Evolutionary conservation across 768 basidiomycete genomes (phyloP), one percentile per base, ranked within the genome.

Genomic region (Tricholoma matsutake): DNA sequence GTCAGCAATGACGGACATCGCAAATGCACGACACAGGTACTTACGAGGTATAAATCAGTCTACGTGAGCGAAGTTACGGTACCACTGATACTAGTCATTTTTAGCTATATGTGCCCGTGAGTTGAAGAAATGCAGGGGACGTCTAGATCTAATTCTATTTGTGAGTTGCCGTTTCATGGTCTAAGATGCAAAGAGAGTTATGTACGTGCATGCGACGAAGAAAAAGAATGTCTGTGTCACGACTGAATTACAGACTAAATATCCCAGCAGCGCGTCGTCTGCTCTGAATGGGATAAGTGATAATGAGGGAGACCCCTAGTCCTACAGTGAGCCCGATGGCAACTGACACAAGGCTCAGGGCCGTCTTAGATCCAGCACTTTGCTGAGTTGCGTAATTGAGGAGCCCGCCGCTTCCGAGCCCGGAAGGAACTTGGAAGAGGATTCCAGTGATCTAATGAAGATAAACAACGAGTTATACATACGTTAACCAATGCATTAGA

Each of bases 351-450:
- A 94, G 78, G 71, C 89, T 88, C 63, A 90, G 75, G 4, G 90
- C 91, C 3, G 89, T 89, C 68, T 82, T 78, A 76, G 92, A 93
- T 0, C 88, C 89, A 6, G 79, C 73, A 22, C 83, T 78, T 61
- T 83, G 79, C 63, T 83, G 75, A 37, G 80, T 79, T 10, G 84
- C 87, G 67, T 87, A 92, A 62, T 82, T 84, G 63, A 95, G 80
- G 6, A 94, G 82, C 31, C 92, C 92, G 10, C 90, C 91, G 47
- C 85, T 90, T 7, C 87, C 85, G 10, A 94, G 81, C 39, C 92
- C 92, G 7, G 89, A 90, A 0, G 92, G 92, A 1, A 94, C 81
- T 74, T 94, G 93, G 76, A 94, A 90, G 14, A 94, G 78, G 53
- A 94, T 89, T 22, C 89, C 91, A 0, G 88, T 90, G 63, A 91